Conservation (phyloP, 1,139 yeast genomes). For the Geotrichum klebahnii region DNA sequence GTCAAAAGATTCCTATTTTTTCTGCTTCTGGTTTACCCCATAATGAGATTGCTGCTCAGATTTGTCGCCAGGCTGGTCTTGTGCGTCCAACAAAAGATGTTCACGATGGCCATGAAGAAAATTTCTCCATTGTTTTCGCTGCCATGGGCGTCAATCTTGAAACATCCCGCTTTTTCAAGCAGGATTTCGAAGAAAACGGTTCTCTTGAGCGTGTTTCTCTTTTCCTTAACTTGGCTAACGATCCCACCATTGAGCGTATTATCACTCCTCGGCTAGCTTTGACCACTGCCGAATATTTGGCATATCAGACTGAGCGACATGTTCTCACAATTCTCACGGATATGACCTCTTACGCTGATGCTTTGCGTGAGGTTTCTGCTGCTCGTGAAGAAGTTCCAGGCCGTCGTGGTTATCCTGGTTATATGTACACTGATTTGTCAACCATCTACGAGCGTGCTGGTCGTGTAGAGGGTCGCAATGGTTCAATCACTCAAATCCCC, state of each 20-base stretch:
- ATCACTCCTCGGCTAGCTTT: constrained; percentile 99
- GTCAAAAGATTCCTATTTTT: constrained; percentile 97
- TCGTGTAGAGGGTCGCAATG: constrained; percentile 98
- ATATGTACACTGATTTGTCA: constrained; percentile 98
- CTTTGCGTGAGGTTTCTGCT: constrained; percentile 98
- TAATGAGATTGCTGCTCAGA: constrained; percentile 98
- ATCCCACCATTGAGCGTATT: constrained; percentile 98
- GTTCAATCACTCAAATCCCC: constrained; percentile 98
- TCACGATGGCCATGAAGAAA: constrained; percentile 98
- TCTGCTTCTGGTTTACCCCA: constrained; percentile 99
- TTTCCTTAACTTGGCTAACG: constrained; percentile 95
- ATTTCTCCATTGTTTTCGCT: constrained; percentile 97
- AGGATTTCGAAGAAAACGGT: constrained; percentile 98
- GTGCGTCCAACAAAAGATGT: constrained; percentile 99
- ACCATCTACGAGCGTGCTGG: constrained; percentile 99
- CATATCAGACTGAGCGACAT: constrained; percentile 98
- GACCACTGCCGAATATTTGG: constrained; percentile 96
- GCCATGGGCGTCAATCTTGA: constrained; percentile 97
- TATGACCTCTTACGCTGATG: constrained; percentile 99
- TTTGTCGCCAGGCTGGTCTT: constrained; percentile 98
- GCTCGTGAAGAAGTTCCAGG: constrained; percentile 99
- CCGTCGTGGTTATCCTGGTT: constrained; percentile 99
- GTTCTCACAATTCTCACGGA: constrained; percentile 96
- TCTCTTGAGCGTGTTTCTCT: constrained; percentile 95
- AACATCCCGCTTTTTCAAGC: constrained; percentile 91